Evolutionary conservation across 2,329 filamentous ascomycete species (phyloP).

Genomic region (Calonectria pauciramosa): DNA sequence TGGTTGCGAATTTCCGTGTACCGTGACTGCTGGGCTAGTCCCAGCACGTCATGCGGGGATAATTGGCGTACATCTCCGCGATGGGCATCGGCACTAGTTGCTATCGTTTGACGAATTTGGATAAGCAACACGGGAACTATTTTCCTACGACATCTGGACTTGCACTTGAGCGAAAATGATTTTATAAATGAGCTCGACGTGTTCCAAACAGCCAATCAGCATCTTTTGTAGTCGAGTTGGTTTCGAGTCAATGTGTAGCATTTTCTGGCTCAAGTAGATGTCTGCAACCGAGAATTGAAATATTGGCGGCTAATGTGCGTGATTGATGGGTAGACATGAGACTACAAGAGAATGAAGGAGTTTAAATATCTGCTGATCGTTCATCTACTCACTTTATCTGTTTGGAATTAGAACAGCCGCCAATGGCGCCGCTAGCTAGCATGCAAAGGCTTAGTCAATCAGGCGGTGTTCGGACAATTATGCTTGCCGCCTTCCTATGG

Average conservation of each 20-base stretch:
- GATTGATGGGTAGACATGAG: background rate
- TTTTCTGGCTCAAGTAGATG: background rate
- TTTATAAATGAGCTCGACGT: background rate
- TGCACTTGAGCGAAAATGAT: background rate
- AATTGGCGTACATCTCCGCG: background rate
- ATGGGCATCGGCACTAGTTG: background rate
- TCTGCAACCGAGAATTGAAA: background rate
- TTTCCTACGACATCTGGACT: background rate
- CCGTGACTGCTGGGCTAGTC: constrained; percentile 7
- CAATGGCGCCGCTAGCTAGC: background rate
- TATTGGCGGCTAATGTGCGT: background rate
- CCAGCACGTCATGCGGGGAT: constrained; percentile 17
- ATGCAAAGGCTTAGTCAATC: background rate
- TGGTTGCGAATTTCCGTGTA: constrained; percentile 16
- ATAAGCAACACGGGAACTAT: background rate
- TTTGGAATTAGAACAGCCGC: background rate
- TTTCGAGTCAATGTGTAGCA: background rate
- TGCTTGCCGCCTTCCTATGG: background rate
- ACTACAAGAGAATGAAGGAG: background rate
- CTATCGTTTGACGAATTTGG: background rate
- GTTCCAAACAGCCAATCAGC: background rate
- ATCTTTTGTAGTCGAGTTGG: background rate
- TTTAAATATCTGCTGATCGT: background rate
- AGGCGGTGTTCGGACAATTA: background rate
- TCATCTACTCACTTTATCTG: background rate